Base-by-base conservation (phyloP, 352 stramenopile species). In the Globisporangium rhizosaccharum region DNA sequence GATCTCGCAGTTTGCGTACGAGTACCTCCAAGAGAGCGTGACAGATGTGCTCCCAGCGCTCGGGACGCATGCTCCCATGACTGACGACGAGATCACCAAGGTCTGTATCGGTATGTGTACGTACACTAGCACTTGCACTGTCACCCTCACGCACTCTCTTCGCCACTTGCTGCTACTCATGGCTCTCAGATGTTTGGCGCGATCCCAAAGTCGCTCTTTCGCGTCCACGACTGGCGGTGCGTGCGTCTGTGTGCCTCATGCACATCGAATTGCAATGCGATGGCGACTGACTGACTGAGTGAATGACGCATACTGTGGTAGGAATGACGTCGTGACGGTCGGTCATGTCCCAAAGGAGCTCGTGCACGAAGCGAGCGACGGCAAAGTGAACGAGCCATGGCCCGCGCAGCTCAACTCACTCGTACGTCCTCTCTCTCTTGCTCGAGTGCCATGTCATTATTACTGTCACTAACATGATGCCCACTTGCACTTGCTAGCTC, bases 51-150 rank as follows among this genome's bases (percentile, higher is more conserved):
- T 99, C 57, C 96, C 96, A 4, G 94, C 96, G 14, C 67, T 99
- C 20, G 96, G 96, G 2, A 98, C 94, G 25, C 96, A 99, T 65
- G 89, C 90, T 36, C 88, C 96, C n/a, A 98, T 99, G 92, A 98
- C 94, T 2, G 66, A 88, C 37, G 71, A 89, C 23, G 90, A 99
- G 71, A 96, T 98, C 66, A 67, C 63, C 57, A 92, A 85, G 68
- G 83, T 87, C 50, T 8, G 17, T 25, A 23, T 12, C 12, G 12
- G n/a, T 51, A n/a, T n/a, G n/a, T n/a, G n/a, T 52, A 36, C 33
- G 28, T 65, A 49, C 2, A 3, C 11, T 20, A 61, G 28, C 18
- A 25, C 12, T 55, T 49, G 12, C 37, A 20, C 8, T 42, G 18
- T 48, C 28, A 6, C 7, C n/a, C 20, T 46, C 11, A 17, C 51